Evolutionary conservation across 1,284 basidiomycete species (phyloP).

Genomic region (Wallemia ichthyophaga): DNA sequence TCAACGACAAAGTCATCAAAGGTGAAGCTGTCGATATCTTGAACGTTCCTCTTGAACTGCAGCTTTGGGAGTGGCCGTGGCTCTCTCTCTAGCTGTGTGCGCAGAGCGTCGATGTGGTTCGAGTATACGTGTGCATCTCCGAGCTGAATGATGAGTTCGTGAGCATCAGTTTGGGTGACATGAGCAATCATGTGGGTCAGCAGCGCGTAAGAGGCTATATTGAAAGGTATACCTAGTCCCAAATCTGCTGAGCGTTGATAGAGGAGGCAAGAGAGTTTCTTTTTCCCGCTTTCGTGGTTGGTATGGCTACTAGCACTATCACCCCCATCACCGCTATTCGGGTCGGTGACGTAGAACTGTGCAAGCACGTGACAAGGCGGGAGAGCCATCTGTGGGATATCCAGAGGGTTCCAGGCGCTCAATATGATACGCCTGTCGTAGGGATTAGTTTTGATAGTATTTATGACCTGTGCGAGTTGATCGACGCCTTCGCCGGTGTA

Average conservation of each 20-base stretch:
- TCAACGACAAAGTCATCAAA: slow-evolving; percentile 56
- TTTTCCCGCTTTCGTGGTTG: slow-evolving; percentile 19
- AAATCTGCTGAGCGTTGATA: slow-evolving; percentile 92
- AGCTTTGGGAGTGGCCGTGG: slow-evolving; percentile 63
- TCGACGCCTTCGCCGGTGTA: slow-evolving; percentile 78
- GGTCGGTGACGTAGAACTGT: slow-evolving; percentile 75
- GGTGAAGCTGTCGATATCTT: slow-evolving; percentile 45
- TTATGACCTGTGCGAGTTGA: slow-evolving; percentile 60
- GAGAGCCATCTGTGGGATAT: slow-evolving; percentile 79
- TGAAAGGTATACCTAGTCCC: slow-evolving; percentile 90
- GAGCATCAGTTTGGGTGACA: slow-evolving; percentile 55
- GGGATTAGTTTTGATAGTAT: slow-evolving; percentile 73
- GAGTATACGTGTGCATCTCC: slow-evolving; percentile 90
- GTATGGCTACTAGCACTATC: no score
- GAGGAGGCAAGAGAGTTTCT: slow-evolving; percentile 75
- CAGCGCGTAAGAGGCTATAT: slow-evolving; percentile 89
- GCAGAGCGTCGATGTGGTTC: slow-evolving; percentile 65
- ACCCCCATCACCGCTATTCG: no score
- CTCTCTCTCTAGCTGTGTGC: slow-evolving; percentile 44
- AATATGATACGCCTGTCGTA: slow-evolving; percentile 87
- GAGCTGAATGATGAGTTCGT: slow-evolving; percentile 70
- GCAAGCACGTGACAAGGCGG: slow-evolving; percentile 97
- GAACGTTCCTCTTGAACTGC: slow-evolving; percentile 30
- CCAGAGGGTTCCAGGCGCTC: slow-evolving; percentile 89
- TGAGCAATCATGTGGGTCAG: slow-evolving; percentile 88